phyloP scores from a whole-genome alignment of 106 monocot genomes.

The Triglochin maritima region DNA sequence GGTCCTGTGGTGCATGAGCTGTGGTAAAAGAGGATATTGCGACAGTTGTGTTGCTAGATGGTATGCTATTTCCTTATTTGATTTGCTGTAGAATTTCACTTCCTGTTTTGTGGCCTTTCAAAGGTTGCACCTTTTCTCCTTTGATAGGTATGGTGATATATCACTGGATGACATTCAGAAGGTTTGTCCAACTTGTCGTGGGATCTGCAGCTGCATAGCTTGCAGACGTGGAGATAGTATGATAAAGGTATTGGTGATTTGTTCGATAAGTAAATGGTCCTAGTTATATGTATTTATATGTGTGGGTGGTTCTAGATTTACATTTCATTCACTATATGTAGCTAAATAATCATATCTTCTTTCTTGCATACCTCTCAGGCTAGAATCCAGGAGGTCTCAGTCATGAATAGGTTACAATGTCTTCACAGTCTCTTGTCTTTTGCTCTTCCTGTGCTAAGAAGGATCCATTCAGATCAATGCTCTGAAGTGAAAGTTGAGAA shows the following conservation, averaged over 20 bases:
- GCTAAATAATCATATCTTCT: not conserved
- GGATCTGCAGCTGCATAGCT: slow-evolving; percentile 67
- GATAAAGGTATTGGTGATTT: slow-evolving; percentile 55
- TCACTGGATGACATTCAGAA: slow-evolving; percentile 61
- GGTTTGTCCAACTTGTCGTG: slow-evolving; percentile 84
- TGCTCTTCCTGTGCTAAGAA: slow-evolving; percentile 67
- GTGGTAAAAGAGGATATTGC: slow-evolving; percentile 75
- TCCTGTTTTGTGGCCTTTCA: not conserved
- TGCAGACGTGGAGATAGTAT: slow-evolving; percentile 68
- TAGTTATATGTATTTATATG: not conserved
- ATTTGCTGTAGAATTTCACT: not conserved
- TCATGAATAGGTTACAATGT: slow-evolving; percentile 59
- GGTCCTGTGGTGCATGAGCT: slow-evolving; percentile 59
- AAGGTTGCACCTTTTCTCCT: not conserved
- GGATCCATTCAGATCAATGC: slow-evolving; percentile 69
- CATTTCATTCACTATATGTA: not conserved
- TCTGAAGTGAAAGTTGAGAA: slow-evolving; percentile 71
- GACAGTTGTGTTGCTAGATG: slow-evolving; percentile 57
- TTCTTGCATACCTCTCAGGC: slow-evolving; percentile 27
- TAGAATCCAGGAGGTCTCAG: slow-evolving; percentile 54
- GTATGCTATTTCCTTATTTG: slow-evolving; percentile 19
- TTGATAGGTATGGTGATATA: slow-evolving; percentile 13
- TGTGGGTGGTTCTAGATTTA: not conserved
- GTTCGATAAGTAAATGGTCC: not conserved
- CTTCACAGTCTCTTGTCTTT: slow-evolving; percentile 69